Conservation (phyloP, 1,284 basidiomycete genomes). For the Cutaneotrichosporon mucoides region DNA sequence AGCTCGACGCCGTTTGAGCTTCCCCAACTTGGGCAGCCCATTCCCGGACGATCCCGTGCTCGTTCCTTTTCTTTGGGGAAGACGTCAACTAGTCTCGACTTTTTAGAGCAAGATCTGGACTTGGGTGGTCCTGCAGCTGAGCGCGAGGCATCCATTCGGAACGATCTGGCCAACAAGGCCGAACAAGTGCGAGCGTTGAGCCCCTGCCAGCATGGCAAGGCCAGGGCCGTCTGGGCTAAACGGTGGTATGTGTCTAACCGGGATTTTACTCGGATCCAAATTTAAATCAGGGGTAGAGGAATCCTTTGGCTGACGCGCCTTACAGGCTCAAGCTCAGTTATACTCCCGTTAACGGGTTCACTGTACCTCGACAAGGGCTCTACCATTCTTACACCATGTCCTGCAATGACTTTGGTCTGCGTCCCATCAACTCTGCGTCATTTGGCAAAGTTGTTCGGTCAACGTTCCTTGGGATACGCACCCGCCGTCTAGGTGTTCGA, state of each 20-base stretch:
- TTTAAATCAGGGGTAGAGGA: not conserved
- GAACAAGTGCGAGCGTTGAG: conserved; percentile 18
- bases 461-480: conserved; percentile 91
- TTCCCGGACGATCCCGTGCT: conserved; percentile 11
- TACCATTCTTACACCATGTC: conserved; percentile 87
- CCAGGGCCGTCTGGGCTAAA: conserved; percentile 36
- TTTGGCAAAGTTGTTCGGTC: conserved; percentile 87
- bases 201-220: conserved; percentile 36
- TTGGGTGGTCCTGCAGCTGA: conserved; percentile 28
- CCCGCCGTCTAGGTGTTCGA: conserved; percentile 78
- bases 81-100: conserved; percentile 19
- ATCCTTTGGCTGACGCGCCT: not conserved
- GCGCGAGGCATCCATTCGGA: conserved; percentile 28
- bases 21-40: conserved; percentile 8
- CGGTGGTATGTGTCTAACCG: conserved; percentile 30
- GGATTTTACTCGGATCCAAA: not conserved
- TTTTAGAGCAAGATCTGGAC: conserved; percentile 21
- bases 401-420: conserved; percentile 53
- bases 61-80: conserved; percentile 23
- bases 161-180: conserved; percentile 22
- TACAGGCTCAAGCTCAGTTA: conserved; percentile 40
- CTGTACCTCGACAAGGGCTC: conserved; percentile 72
- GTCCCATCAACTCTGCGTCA: conserved; percentile 86
- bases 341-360: conserved; percentile 24
- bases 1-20: conserved; percentile 19